phyloP scores from a whole-genome alignment of 805 yeast genomes.

The Saccharomycopsis capsularis region DNA sequence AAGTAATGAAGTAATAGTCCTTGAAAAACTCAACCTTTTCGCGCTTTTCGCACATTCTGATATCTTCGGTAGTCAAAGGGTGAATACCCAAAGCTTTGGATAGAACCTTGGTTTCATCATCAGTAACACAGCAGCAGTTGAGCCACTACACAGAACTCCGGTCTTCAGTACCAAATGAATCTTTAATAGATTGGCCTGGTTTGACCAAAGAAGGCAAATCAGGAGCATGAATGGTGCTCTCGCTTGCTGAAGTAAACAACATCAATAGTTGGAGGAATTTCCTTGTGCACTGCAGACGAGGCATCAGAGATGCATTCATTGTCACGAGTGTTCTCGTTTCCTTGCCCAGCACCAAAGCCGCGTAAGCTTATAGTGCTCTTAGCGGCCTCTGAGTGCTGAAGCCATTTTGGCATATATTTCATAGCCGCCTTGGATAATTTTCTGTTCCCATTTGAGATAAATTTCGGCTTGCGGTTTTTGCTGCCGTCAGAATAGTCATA shows the following conservation, averaged over 20 bases:
- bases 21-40: slow-evolving; percentile 93
- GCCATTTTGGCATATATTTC: slow-evolving; percentile 17
- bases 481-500: not conserved
- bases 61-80: slow-evolving; percentile 96
- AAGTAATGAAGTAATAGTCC: slow-evolving; percentile 87
- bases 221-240: slow-evolving; percentile 83
- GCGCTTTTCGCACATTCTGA: slow-evolving; percentile 91
- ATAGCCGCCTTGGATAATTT: slow-evolving; percentile 15
- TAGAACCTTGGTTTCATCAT: slow-evolving; percentile 82
- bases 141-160: slow-evolving; percentile 79
- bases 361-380: too few species aligned
- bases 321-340: too few species aligned
- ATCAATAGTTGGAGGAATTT: slow-evolving; percentile 53
- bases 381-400: slow-evolving; percentile 1
- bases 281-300: slow-evolving; percentile 22
- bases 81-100: slow-evolving; percentile 95
- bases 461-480: not conserved
- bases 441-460: not conserved
- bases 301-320: too few species aligned
- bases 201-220: slow-evolving; percentile 70
- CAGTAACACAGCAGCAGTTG: slow-evolving; percentile 91
- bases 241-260: slow-evolving; percentile 73
- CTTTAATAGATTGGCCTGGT: slow-evolving; percentile 39
- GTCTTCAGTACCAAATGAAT: slow-evolving; percentile 24
- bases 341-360: too few species aligned